Evolutionary conservation across 768 basidiomycete species (phyloP), one percentile per base, ranked within the genome.

Genomic region (Tephrocybe sp.): DNA sequence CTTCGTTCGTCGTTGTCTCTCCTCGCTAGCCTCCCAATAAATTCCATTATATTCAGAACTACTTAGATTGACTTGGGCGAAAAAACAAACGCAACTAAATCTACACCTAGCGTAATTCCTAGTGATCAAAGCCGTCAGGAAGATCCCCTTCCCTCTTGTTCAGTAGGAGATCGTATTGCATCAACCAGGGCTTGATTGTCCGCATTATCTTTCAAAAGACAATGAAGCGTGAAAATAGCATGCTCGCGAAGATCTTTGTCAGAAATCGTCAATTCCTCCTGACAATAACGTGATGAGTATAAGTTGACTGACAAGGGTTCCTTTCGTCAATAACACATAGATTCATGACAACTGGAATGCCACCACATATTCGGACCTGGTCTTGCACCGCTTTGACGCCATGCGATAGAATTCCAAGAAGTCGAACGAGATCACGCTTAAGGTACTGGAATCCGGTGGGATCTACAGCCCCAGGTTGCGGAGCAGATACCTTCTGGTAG

Each of bases 281-380:
- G 16, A 42, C 59, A 50, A 43, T 11, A 53, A 51, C 22, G 12
- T 40, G 48, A 53, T 46, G 47, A 45, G 23, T 30, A 10, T 48
- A 52, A 47, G 38, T 60, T 51, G 42, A 82, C 93, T 69, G 65
- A 96, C 94, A 94, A 34, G 94, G 94, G 68, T 95, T 97, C 51
- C 86, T 72, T 60, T 94, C 93, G 64, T 98, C 94, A 22, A 92
- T 73, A 14, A 91, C 89, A 66, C 92, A 95, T 69, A 94, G 74
- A 62, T 87, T 89, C 81, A 97, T 84, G 14, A 96, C 77, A 40
- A 92, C 79, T 45, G 84, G 77, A 52, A 97, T 82, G 40, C 93
- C 93, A 19, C 81, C 87, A 55, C 77, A 82, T 32, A 67, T 67
- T 43, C 93, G 78, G 35, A 85, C 76, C 8, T 83, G 78, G 66